Evolutionary conservation across 345 rosid genomes (phyloP).

Genomic region (rapeseed (Brassica napus)): Da-Ae NC_063443.1:3715001-3715500

Average conservation of each 20-base stretch:
- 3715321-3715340: neutral
- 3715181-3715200: neutral
- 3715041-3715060: neutral
- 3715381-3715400: neutral
- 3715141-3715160: constrained; percentile 31
- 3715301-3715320: neutral
- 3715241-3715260: neutral
- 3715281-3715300: neutral
- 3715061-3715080: neutral
- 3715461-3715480: neutral
- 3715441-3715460: too few species aligned
- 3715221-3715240: constrained; percentile 11
- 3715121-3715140: constrained; percentile 1
- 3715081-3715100: neutral
- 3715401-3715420: neutral
- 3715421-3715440: neutral
- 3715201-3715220: constrained; percentile 29
- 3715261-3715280: neutral
- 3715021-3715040: constrained; percentile 33
- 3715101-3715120: neutral
- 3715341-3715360: neutral
- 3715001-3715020: neutral
- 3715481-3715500: too few species aligned
- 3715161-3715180: constrained; percentile 26
- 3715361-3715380: neutral